Evolutionary conservation across 1,284 basidiomycete species (phyloP).

Genomic region (Apiotrichum domesticum): DNA sequence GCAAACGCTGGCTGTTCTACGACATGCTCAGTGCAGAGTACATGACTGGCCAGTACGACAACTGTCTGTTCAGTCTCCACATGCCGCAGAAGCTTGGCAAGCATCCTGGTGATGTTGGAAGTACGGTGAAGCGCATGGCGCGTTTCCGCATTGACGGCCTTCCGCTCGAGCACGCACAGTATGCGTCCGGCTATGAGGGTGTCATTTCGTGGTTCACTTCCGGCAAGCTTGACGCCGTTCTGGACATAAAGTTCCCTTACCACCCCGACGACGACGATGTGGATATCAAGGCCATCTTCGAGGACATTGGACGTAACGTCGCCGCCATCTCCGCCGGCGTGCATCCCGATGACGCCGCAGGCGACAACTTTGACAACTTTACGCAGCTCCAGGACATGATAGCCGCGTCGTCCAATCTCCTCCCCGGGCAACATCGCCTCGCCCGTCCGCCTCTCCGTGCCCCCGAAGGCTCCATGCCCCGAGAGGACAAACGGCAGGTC

Average conservation of each 20-base stretch:
- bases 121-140: constrained; percentile 82
- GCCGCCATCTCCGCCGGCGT: constrained; percentile 44
- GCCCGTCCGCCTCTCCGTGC: constrained; percentile 79
- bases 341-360: constrained; percentile 29
- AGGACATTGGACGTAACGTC: constrained; percentile 84
- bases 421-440: constrained; percentile 81
- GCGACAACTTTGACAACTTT: constrained; percentile 22
- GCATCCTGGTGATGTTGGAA: constrained; percentile 60
- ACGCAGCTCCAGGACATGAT: constrained; percentile 50
- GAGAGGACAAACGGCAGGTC: constrained; percentile 48
- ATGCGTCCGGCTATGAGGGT: constrained; percentile 67
- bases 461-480: constrained; percentile 49
- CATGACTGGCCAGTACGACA: constrained; percentile 95
- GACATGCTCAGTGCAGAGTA: constrained; percentile 86
- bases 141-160: constrained; percentile 95
- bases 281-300: constrained; percentile 80
- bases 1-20: constrained; percentile 94
- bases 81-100: constrained; percentile 93
- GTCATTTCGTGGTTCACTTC: constrained; percentile 96
- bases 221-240: constrained; percentile 91
- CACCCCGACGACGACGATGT: constrained; percentile 64
- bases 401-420: constrained; percentile 53
- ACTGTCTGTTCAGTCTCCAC: constrained; percentile 94
- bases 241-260: constrained; percentile 94
- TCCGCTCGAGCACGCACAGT: constrained; percentile 92